Base-by-base conservation (phyloP, 352 stramenopile genomes). In the Peronospora destructor region DNA sequence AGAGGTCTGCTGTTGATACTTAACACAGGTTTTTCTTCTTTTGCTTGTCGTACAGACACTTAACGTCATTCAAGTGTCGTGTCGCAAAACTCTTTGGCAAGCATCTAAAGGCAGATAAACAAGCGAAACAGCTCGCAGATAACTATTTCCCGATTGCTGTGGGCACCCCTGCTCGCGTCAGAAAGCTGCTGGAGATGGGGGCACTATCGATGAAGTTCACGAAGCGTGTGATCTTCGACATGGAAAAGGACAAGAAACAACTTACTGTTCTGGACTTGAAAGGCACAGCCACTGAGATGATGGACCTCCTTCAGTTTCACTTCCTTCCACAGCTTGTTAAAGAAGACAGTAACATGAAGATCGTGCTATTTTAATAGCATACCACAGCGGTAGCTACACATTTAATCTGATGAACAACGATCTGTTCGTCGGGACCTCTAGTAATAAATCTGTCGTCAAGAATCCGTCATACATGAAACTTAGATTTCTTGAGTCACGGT, bases 11-110 rank as follows among this genome's bases (percentile, higher is more conserved):
- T 52, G 17, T 36, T 19, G 0, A 49, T 36, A 9, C 1, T 32
- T 32, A 32, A 14, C 32, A 36, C 12, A 13, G 2, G 10, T 16
- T 36, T 36, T 13, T 36, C 23, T 36, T 38, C 33, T 38, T 21
- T 5, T 38, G 4, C 5, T 33, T 16, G 12, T 14, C 13, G 6
- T 19, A 6, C 40, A 89, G 78, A 46, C 71, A 84, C 47, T 60
- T 94, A 49, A 64, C 73, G 32, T 67, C 68, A 10, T 84, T 97
- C 47, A 91, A 96, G 56, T 86, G 93, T 51, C 88, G 90, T 19
- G 72, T 94, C n/a, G 91, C 86, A 35, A 98, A 98, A 64, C 74
- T 98, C n/a, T 98, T 98, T 68, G 85, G 75, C 39, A 97, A 97
- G 56, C 90, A 98, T 63, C 80, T 96, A 57, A 96, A 91, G 45